phyloP scores from a whole-genome alignment of 225 moss, liverwort and hornwort species.

The Neckera pumila region DNA sequence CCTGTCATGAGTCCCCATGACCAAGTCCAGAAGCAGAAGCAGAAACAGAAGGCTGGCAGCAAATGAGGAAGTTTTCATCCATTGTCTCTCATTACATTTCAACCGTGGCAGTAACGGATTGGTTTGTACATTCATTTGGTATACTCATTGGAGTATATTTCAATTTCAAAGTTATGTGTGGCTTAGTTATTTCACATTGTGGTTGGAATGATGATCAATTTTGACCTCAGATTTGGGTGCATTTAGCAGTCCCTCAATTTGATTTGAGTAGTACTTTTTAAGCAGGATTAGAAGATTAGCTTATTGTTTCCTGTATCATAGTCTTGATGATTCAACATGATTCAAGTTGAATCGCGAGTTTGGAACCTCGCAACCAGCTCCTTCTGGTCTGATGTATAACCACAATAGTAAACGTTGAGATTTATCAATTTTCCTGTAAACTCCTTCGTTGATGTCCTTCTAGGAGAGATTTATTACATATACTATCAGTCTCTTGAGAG shows the following conservation, averaged over 20 bases:
- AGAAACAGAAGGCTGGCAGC: neutral
- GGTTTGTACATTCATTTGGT: neutral
- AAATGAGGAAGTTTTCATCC: neutral
- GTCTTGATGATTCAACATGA: neutral
- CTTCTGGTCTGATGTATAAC: neutral
- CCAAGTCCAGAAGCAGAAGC: constrained; percentile 3
- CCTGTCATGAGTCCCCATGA: constrained; percentile 73
- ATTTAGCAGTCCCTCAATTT: neutral
- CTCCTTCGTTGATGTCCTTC: neutral
- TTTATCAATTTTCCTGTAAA: neutral
- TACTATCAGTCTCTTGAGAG: too few relatives aligned
- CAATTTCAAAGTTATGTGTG: neutral
- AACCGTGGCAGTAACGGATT: neutral
- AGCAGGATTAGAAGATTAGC: neutral
- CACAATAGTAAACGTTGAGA: neutral
- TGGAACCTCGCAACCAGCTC: neutral
- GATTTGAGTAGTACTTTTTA: neutral
- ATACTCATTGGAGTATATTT: neutral
- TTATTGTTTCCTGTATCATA: neutral
- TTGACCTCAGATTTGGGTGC: neutral
- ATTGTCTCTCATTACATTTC: neutral
- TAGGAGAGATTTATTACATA: neutral
- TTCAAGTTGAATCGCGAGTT: neutral
- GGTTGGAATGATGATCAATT: neutral
- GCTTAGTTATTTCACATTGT: neutral